Evolutionary conservation across 495 filamentous ascomycete species (phyloP), one percentile per base, ranked within the genome.

Genomic region (Articulospora tetracladia): DNA sequence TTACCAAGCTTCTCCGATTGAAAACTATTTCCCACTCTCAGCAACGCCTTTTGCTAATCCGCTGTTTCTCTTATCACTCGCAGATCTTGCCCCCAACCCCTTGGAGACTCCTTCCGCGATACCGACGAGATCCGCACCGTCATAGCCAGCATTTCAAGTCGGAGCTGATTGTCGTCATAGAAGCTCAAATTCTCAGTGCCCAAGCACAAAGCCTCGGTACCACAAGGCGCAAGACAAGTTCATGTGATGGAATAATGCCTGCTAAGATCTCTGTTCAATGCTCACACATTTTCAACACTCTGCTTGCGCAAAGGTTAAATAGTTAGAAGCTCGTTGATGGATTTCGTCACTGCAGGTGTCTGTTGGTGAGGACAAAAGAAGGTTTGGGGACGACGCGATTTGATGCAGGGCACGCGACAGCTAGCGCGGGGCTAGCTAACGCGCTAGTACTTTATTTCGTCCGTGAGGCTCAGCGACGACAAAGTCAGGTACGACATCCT

Each of bases 1-100:
- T 39, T 59, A 67, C 62, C 57, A 57, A 57, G 57, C 61, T 66
- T 72, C 79, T 83, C 79, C 70, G 80, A 82, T 83, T 83, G 80
- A 82, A 83, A 83, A 83, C 80, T 83, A 77, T 68, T 66, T 44
- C 28, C n/a, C 28, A 36, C 60, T 63, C 24, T 66, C 63, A 64
- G 23, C 51, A 48, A 66, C 32, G 44, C 51, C 0, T 56, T 48
- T 32, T 30, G 15, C 57, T 46, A 57, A 58, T 68, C 30, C 19
- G 50, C 59, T 36, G 49, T 50, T 26, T 53, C 48, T 34, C 54
- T 39, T 44, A 60, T 39, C 28, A 34, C 60, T 54, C 50, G 44
- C 17, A 41, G 24, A 48, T 26, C 36, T 53, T 44, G n/a, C 26
- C 34, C 56, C 28, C 56, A 63, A 65, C 39, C 52, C 58, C 55